Evolutionary conservation across 192 early-diverging fungal species (phyloP), one percentile per base, ranked within the genome.

Genomic region (Haplosporangium gracile): DNA sequence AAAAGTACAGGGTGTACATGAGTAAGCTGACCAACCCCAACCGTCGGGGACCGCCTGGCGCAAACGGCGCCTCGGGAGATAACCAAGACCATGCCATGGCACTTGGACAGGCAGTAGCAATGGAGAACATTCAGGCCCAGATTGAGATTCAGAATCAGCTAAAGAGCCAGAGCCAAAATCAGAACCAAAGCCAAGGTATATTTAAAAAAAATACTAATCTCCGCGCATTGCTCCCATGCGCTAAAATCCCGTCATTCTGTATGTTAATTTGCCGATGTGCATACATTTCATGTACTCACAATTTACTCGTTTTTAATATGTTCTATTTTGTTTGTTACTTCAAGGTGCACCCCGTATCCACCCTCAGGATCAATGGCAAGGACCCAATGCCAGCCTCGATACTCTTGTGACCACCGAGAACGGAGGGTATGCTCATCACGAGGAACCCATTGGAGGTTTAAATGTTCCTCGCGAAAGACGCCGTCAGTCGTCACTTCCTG

Each of bases 1-100:
- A 86, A 40, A 86, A 86, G 51, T 86, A 81, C 51, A 72, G 84
- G 24, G 79, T 86, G 34, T 81, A 77, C 11, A 86, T 86, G 79
- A 86, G 81, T 43, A 86, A 86, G 29, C 38, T 81, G 20, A 74
- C 40, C 39, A 24, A 24, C 11, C 78, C 78, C 47, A 57, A 34
- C 36, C 84, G 84, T 22, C 81, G 81, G 72, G 53, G 20, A 39
- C 36, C 49, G 0, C 39, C 78, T 11, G 69, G 55, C 8, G 71
- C 60, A 7, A 72, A 55, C 11, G 55, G 39, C 24, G 57, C 51
- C 34, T 26, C 24, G 11, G n/a, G 7, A n/a, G 84, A 86, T 26
- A 29, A 18, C 32, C 72, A 72, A 49, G 79, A 81, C 39, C 79
- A 86, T 77, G 84, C 84, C 1, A n/a, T 75, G 24, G 79, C 79